Conservation (phyloP, 2,329 filamentous ascomycete genomes). For the Drechslerella stenobrocha region DNA sequence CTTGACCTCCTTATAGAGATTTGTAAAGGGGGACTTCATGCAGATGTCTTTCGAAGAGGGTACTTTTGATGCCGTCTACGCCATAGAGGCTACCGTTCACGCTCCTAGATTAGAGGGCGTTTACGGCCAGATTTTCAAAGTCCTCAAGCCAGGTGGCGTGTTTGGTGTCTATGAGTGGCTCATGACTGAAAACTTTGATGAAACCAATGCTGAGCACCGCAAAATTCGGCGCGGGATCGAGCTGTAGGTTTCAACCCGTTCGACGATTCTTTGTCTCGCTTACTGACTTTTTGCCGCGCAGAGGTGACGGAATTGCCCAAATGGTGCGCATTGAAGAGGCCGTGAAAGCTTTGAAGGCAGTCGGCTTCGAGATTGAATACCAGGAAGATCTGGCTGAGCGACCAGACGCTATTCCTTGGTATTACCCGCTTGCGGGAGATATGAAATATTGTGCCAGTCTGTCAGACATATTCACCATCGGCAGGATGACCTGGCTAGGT, state of each 20-base stretch:
- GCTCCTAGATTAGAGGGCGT: constrained; percentile 87
- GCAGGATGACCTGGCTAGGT: constrained; percentile 85
- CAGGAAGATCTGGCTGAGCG: constrained; percentile 84
- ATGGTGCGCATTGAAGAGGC: constrained; percentile 88
- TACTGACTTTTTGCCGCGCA: constrained; percentile 2
- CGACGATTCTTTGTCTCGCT: background rate
- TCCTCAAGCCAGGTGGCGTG: constrained; percentile 90
- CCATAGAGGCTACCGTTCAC: constrained; percentile 95
- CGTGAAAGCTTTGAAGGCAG: constrained; percentile 77
- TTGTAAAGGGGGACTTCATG: constrained; percentile 98
- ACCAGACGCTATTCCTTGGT: constrained; percentile 80
- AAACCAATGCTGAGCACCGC: constrained; percentile 80
- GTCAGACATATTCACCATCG: constrained; percentile 78
- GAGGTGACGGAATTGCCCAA: constrained; percentile 91
- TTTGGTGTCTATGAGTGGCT: constrained; percentile 99
- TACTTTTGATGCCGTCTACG: constrained; percentile 91
- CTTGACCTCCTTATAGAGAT: constrained; percentile 58
- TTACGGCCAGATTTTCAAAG: constrained; percentile 91
- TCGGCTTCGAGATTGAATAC: constrained; percentile 80
- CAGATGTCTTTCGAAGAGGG: constrained; percentile 95
- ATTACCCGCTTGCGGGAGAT: constrained; percentile 86
- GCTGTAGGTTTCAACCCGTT: constrained; percentile 57
- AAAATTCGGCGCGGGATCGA: constrained; percentile 93
- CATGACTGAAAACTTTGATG: constrained; percentile 95
- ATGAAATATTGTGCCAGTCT: constrained; percentile 79